phyloP scores from a whole-genome alignment of 345 rosid species.

The Alliaria petiolata region DNA sequence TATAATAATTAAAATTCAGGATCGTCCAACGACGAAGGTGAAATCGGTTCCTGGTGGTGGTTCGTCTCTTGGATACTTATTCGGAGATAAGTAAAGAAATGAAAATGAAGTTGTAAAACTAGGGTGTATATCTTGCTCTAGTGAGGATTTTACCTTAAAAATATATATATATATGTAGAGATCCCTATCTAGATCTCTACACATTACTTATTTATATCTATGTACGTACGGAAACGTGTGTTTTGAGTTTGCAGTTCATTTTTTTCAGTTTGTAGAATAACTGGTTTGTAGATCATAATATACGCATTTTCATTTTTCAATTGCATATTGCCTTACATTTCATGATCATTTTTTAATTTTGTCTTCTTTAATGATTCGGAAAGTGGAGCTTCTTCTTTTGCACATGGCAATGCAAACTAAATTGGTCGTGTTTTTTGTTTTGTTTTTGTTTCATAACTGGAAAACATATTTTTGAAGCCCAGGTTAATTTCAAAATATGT shows the following conservation, averaged over 20 bases:
- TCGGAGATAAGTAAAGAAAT: constrained; percentile 53
- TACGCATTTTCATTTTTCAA: background rate
- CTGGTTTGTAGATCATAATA: background rate
- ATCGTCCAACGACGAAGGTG: constrained; percentile 67
- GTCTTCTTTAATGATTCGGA: background rate
- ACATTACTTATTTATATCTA: background rate
- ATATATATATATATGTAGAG: background rate
- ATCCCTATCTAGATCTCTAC: constrained; percentile 10
- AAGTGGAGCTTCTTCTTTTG: background rate
- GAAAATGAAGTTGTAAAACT: constrained; percentile 7
- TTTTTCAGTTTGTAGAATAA: background rate
- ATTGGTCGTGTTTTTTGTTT: background rate
- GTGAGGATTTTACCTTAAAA: background rate
- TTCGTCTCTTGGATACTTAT: constrained; percentile 66
- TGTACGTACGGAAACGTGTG: background rate
- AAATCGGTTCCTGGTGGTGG: constrained; percentile 74
- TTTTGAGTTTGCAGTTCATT: constrained; percentile 8
- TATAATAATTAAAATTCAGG: constrained; percentile 43
- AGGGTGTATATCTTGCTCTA: background rate
- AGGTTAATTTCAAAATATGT: background rate
- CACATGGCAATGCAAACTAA: background rate
- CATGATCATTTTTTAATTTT: background rate
- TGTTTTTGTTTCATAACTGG: background rate
- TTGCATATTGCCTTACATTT: constrained; percentile 3
- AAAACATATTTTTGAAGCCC: background rate